Evolutionary conservation across 169 alveolate genomes (phyloP), one percentile per base, ranked within the genome.

Genomic region (Plasmodium gallinaceum): DNA sequence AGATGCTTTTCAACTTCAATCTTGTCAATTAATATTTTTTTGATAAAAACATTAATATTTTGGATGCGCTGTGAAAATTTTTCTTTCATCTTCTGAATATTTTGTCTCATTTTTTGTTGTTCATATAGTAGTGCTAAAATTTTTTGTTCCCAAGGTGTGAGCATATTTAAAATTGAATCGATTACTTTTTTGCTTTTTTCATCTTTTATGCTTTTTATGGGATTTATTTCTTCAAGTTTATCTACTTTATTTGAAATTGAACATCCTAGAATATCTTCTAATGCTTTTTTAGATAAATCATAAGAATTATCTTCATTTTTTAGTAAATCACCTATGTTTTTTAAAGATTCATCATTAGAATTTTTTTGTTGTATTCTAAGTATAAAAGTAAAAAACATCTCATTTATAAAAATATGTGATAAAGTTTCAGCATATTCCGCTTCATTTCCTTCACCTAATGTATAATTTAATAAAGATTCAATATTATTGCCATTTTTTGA

Each of bases 71-170:
- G 74, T 16, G 90, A 54, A 65, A 92, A 93, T 42, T 91, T 92
- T 64, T 93, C 93, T 57, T 93, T 74, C 10, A 93, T 78, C 16
- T 91, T 92, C 42, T 92, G 94, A 18, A 93, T 93, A n/a, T 88
- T 75, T 48, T 83, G 75, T 69, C 95, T 76, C 95, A 93, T 88
- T 73, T 93, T 94, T 72, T 93, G 95, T 80, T 93, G 96, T 76
- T 93, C 96, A 70, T 93, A 93, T 60, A 93, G 78, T 18, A 93
- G 88, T 5, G 96, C 96, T 66, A 93, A 88, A 88, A 93, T 92
- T 76, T 93, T 90, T 76, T 92, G 95, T 68, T 93, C 96, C 96
- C 96, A 93, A 7, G 96, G 96, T 0, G 94, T 85, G 12, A 93
- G 92, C 75, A 93, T 51, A 37, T 70, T 74, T 78, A 93, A 69